Evolutionary conservation across 768 basidiomycete genomes (phyloP).

Genomic region (Rhizopogon salebrosus): DNA sequence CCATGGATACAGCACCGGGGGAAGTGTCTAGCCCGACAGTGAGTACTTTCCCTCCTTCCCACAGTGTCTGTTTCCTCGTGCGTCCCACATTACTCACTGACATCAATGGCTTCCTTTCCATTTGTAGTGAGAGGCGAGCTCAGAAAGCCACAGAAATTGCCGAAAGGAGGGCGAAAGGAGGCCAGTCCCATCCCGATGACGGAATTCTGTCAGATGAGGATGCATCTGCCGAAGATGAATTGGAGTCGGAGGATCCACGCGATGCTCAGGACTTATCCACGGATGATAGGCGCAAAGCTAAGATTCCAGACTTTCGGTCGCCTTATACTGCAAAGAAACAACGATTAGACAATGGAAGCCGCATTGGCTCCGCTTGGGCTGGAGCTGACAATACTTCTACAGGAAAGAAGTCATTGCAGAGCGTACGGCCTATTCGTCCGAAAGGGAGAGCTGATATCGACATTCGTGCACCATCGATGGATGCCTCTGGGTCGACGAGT

Average conservation of each 20-base stretch:
- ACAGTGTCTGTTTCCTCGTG: slow-evolving; percentile 7
- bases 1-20: slow-evolving; percentile 77
- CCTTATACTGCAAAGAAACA: slow-evolving; percentile 20
- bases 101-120: background rate
- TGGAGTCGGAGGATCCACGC: slow-evolving; percentile 31
- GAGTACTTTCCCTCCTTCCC: slow-evolving; percentile 25
- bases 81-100: slow-evolving; percentile 2
- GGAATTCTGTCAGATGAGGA: slow-evolving; percentile 28
- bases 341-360: slow-evolving; percentile 9
- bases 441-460: slow-evolving; percentile 22
- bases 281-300: slow-evolving; percentile 23
- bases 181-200: slow-evolving; percentile 18
- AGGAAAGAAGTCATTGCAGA: slow-evolving; percentile 20
- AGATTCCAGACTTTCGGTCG: slow-evolving; percentile 15
- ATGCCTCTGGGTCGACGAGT: slow-evolving; percentile 11
- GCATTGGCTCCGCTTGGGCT: slow-evolving; percentile 11
- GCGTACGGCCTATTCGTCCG: slow-evolving; percentile 21
- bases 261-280: slow-evolving; percentile 18
- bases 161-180: slow-evolving; percentile 36
- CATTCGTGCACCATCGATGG: slow-evolving; percentile 7
- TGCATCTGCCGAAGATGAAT: slow-evolving; percentile 27
- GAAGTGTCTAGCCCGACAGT: slow-evolving; percentile 73
- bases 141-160: slow-evolving; percentile 52
- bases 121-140: slow-evolving; percentile 47
- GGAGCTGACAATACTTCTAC: slow-evolving; percentile 3